These are phyloP conservation scores for Rhodotorula sphaerocarpa DNA, from an alignment of 768 basidiomycete species.

Conservation along the genomic window DNA sequence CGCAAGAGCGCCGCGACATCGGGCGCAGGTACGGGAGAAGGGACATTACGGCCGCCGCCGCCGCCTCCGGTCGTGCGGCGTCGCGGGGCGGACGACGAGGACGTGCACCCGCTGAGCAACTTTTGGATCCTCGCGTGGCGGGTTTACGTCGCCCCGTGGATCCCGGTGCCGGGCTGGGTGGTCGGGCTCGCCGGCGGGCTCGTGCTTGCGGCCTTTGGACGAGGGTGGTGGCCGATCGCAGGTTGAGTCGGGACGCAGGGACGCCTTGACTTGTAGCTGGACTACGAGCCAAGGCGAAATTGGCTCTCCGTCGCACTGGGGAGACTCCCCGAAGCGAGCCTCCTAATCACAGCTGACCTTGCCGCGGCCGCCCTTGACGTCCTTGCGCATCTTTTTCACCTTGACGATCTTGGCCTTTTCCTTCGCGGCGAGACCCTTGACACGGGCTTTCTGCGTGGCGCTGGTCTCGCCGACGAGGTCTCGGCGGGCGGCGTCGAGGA, in stretches of 20 bases:
- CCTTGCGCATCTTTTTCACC: conserved; percentile 16
- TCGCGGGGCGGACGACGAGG: not conserved
- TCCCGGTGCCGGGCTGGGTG: not conserved
- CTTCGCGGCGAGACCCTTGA: conserved; percentile 14
- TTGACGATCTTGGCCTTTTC: conserved; percentile 10
- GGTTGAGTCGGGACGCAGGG: not conserved
- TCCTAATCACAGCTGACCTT: conserved; percentile 8
- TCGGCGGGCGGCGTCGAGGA: conserved; percentile 19
- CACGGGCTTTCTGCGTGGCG: conserved; percentile 18
- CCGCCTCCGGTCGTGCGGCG: too few relatives aligned
- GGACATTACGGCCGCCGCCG: too few relatives aligned
- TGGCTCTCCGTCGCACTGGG: too few relatives aligned
- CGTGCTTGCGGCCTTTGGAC: not conserved
- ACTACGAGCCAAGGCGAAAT: not conserved
- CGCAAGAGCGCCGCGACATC: not conserved
- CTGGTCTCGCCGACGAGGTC: conserved; percentile 33
- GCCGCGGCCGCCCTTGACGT: conserved; percentile 11
- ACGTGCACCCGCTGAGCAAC: not conserved
- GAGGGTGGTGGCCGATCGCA: not conserved
- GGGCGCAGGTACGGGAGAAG: not conserved
- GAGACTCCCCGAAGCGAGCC: too few relatives aligned
- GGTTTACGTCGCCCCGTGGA: not conserved
- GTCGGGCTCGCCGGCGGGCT: not conserved
- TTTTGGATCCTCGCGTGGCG: conserved; percentile 10
- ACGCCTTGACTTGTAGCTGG: too few relatives aligned